phyloP scores from a whole-genome alignment of 352 stramenopile species.

The Phytophthora multivora region DNA sequence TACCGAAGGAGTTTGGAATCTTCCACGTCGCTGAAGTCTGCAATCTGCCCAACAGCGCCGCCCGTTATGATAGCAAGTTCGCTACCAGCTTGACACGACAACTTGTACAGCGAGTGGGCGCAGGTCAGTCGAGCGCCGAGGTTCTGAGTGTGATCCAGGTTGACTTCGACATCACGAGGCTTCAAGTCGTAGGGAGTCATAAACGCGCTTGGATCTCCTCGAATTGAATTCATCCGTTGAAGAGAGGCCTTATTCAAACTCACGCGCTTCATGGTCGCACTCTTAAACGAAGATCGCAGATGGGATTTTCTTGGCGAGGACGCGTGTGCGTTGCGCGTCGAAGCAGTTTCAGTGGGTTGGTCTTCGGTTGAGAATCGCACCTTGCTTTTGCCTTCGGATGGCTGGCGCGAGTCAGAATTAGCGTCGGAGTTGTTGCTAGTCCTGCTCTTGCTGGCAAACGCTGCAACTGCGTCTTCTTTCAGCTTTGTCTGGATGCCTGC shows the following conservation, averaged over 20 bases:
- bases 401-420: neutral
- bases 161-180: neutral
- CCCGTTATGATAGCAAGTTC: conserved; percentile 68
- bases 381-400: conserved; percentile 12
- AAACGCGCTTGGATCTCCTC: conserved; percentile 37
- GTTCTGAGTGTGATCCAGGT: conserved; percentile 36
- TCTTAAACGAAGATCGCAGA: conserved; percentile 9
- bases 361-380: conserved; percentile 18
- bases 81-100: conserved; percentile 62
- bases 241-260: conserved; percentile 13
- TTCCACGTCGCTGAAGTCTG: conserved; percentile 73
- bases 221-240: conserved; percentile 43
- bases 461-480: conserved; percentile 25
- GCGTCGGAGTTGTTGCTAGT: conserved; percentile 4
- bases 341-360: neutral
- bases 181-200: conserved; percentile 28
- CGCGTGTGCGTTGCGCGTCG: neutral
- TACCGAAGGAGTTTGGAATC: conserved; percentile 58
- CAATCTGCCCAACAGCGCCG: conserved; percentile 69
- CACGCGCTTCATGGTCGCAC: conserved; percentile 13
- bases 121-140: conserved; percentile 65
- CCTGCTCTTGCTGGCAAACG: neutral
- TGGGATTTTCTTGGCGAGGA: neutral
- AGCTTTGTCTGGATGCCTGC: conserved; percentile 36
- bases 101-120: conserved; percentile 78